A percentile compares a stretch with the other conserved stretches of the same genome.
These are phyloP conservation scores for Backusella tarrabulga DNA, from an alignment of 192 early-diverging fungal species.

Conservation along the genomic window DNA sequence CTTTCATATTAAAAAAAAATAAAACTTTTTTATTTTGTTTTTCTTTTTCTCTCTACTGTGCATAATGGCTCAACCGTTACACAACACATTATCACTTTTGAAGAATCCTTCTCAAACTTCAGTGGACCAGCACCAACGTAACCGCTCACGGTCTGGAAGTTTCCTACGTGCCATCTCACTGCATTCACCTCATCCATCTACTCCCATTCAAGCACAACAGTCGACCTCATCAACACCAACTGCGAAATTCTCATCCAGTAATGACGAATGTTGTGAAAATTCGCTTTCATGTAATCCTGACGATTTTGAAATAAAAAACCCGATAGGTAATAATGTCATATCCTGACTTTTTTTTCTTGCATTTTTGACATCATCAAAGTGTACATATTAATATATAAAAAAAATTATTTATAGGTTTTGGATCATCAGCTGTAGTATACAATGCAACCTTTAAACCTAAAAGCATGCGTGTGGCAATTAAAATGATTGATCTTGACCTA, in stretches of 20 bases:
- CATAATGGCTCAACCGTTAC: slow-evolving; percentile 12
- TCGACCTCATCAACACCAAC: not conserved
- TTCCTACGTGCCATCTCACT: slow-evolving; percentile 11
- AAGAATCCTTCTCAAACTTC: slow-evolving; percentile 1
- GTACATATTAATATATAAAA: not conserved
- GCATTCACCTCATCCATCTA: not conserved
- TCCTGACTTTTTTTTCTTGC: not conserved
- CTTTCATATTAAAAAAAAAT: not conserved
- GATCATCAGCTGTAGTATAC: slow-evolving; percentile 84
- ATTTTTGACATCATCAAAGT: not conserved
- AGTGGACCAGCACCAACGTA: not conserved
- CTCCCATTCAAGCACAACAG: not conserved
- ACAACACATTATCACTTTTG: slow-evolving; percentile 1
- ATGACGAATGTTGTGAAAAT: not conserved
- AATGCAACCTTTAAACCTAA: slow-evolving; percentile 72
- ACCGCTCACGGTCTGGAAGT: not conserved
- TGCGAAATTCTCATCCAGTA: not conserved
- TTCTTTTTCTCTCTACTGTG: not conserved
- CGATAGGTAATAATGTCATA: slow-evolving; percentile 25
- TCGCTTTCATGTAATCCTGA: slow-evolving; percentile 17
- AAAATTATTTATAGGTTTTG: slow-evolving; percentile 59
- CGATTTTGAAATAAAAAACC: slow-evolving; percentile 32
- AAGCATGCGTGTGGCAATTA: slow-evolving; percentile 72
- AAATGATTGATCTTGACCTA: slow-evolving; percentile 86
- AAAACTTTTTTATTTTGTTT: not conserved